Base-by-base conservation (phyloP, 2,329 filamentous ascomycete genomes). In the Phyllosticta citriasiana region DNA sequence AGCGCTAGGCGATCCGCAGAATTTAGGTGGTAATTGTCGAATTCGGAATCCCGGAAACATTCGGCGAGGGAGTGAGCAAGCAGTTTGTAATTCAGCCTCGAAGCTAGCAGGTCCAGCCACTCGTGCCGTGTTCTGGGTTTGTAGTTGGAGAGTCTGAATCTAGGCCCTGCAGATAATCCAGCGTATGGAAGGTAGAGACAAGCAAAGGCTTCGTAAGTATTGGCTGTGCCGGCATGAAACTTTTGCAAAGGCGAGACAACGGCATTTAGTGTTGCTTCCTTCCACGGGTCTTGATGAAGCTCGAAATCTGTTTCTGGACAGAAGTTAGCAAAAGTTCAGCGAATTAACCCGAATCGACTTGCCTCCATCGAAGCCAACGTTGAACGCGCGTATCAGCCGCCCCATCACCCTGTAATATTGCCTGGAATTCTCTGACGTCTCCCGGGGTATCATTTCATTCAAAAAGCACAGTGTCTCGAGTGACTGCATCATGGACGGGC, bases 1-100 rank as follows among this genome's bases (percentile, higher is more conserved):
- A 87, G 73, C 76, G 83, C 85, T 19, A 85, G 69, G 16, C 80
- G 78, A 9, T 70, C 68, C 63, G 74, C 72, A 25, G 72, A 68
- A 30, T 74, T 57, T 52, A 66, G 66, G 59, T 60, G 63, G 53
- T 63, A 72, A n/a, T 59, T 54, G n/a, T 67, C 65, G 16, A 71
- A 64, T 19, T 71, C 68, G 4, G 65, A 66, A 1, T 55, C 63
- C 54, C 66, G 71, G 55, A 74, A 63, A 2, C 69, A 63, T 7
- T 67, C 70, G 7, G 71, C 68, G 30, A 75, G 53, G 6, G 72
- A 67, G 57, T 67, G 66, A 55, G 69, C 66, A 69, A 74, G 64
- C 66, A 80, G 67, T 63, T 80, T 80, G 65, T 81, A 81, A 65
- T 82, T 80, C 62, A 83, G 74, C 19, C 73, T 72, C 19, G 75